Base-by-base conservation (phyloP, 345 rosid species). In the Erucastrum elatum region DNA sequence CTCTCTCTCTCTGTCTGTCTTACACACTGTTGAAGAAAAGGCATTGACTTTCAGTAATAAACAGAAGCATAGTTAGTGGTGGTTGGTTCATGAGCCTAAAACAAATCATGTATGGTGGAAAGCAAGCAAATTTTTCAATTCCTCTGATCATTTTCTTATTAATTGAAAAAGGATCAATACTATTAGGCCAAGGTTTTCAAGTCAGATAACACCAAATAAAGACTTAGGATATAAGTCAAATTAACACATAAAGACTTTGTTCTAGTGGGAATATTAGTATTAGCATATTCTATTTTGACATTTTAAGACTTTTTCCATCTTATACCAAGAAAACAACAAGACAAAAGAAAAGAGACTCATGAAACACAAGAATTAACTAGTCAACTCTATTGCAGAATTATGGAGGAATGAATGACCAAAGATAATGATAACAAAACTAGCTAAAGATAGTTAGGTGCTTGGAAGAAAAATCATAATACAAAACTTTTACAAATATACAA, bases 11-110 rank as follows among this genome's bases (percentile, higher is more conserved):
- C 66, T 83, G 72, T 76, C 86, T 81, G 58, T 72, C 82, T 66
- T 51, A 71, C 79, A 82, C 81, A 85, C 77, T 83, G 85, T 85
- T 81, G 76, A 83, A 85, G 76, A 49, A 80, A 80, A 79, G 86
- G 81, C 87, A 84, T 91, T 88, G 94, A 91, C 94, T 88, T 88
- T 88, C 69, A 78, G 21, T 29, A 41, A 66, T 29, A 71, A 33
- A 49, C 62, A 78, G 81, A 64, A 59, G 17, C 17, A 49, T 8
- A 41, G 12, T 44, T 44, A 79, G 77, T 79, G 51, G 77, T 74
- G 70, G 75, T 74, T 74, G 75, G 68, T 74, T 29, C 25, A 33
- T 72, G 46, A 25, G 44, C 44, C 4, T 49, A 8, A 66, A 8
- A 44, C n/a, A 25, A 63, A 77, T 71, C 17, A 77, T 51, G 65